Evolutionary conservation across 192 early-diverging fungal species (phyloP).

Genomic region (Diversispora epigaea): DNA sequence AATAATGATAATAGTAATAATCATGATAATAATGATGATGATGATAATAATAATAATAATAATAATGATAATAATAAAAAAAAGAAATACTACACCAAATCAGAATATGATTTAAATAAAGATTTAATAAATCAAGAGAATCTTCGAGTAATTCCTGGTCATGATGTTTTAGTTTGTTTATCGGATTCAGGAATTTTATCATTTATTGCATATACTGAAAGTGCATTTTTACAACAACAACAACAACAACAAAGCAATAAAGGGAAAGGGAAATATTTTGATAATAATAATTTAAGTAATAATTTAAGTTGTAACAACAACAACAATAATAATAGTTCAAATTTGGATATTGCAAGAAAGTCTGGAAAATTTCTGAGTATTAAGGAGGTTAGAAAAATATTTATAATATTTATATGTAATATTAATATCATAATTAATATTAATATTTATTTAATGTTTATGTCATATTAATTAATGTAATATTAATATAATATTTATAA

Average conservation of each 20-base stretch:
- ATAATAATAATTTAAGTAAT: neutral
- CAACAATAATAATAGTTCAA: too few species aligned
- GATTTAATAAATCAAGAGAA: neutral
- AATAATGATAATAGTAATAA: too few species aligned
- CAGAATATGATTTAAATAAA: too few species aligned
- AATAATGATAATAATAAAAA: too few species aligned
- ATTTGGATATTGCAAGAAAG: neutral
- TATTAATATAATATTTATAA: neutral
- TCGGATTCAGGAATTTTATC: conserved; percentile 42
- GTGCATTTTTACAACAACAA: neutral
- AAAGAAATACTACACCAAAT: too few species aligned
- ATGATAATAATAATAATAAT: too few species aligned
- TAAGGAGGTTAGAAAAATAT: conserved; percentile 11
- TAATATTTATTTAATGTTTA: neutral
- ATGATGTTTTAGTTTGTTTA: conserved; percentile 35
- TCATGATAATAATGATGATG: too few species aligned
- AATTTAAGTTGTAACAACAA: too few species aligned
- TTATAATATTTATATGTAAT: neutral
- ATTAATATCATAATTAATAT: neutral
- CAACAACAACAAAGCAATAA: neutral
- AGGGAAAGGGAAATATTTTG: conserved; percentile 1
- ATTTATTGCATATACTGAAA: conserved; percentile 32
- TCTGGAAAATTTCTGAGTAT: conserved; percentile 6
- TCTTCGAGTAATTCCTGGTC: neutral
- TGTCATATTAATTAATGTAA: neutral